Evolutionary conservation across 257 asterid genomes (phyloP).

Genomic region (Gentiana macrophylla): DNA sequence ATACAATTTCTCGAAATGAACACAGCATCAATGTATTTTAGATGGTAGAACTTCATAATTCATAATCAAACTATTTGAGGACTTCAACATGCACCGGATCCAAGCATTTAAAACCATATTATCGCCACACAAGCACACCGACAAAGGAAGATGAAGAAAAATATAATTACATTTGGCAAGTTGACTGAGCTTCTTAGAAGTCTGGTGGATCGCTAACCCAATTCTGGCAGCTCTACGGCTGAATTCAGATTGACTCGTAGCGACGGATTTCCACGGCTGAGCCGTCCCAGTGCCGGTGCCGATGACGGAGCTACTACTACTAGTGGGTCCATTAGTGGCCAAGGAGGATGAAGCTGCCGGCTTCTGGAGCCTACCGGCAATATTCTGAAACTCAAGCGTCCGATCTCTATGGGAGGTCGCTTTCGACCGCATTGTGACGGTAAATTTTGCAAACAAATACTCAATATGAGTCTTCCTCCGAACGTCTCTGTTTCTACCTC

Average conservation of each 20-base stretch:
- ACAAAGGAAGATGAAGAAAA: background rate
- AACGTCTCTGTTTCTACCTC: too few species aligned
- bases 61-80: background rate
- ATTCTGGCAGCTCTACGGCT: constrained; percentile 76
- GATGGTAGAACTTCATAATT: too few species aligned
- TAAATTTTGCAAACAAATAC: too few species aligned
- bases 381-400: constrained; percentile 15
- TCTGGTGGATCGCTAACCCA: constrained; percentile 81
- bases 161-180: constrained; percentile 69
- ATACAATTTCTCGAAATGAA: too few species aligned
- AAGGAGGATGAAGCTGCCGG: constrained; percentile 6
- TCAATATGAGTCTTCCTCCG: too few species aligned
- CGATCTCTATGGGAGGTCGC: constrained; percentile 18
- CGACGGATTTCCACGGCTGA: constrained; percentile 40
- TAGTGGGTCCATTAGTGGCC: constrained; percentile 4
- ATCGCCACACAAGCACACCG: background rate
- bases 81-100: too few species aligned
- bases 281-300: constrained; percentile 22
- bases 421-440: constrained; percentile 1
- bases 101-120: background rate
- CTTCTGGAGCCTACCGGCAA: constrained; percentile 16
- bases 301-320: background rate
- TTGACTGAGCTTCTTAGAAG: constrained; percentile 87
- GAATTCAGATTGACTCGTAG: constrained; percentile 84
- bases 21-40: too few species aligned